Base-by-base conservation (phyloP, 805 yeast genomes). In the Saturnispora besseyi region DNA sequence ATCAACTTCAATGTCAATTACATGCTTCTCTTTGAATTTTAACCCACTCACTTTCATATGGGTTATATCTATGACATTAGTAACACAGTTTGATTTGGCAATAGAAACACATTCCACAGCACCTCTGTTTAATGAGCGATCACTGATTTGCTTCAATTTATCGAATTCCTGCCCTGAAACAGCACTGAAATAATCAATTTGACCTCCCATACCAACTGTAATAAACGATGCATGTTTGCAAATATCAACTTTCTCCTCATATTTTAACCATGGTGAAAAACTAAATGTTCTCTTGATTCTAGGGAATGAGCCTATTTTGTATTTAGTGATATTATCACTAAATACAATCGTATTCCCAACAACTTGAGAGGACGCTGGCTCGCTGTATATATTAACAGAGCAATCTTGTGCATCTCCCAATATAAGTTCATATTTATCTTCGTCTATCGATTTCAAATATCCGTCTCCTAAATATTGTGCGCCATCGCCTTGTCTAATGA, bases 201-300 rank as follows among this genome's bases (percentile, higher is more conserved):
- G 72, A 3, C 77, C 76, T 38, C 66, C 62, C 15, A 72, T 37
- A 1, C 75, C 75, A 49, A 67, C 63, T 11, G 69, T 56, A 15
- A 66, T 42, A 41, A 64, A 59, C 37, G 54, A 18, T 13, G 28
- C 29, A 32, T 40, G 49, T n/a, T 24, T 8, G 9, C 50, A 45
- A 41, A 49, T 31, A 46, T 26, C 41, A 41, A 3, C 49, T 32
- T 51, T 26, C 33, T 50, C 45, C 7, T 24, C 38, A 7, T 43
- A 24, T n/a, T 33, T n/a, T 1, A 51, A n/a, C 53, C 76, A 72
- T 18, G 59, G 49, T 1, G 74, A 68, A 1, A 45, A 43, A 28
- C 68, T 58, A 1, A 55, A 48, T 48, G 71, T 65, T 29, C 46
- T 41, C 3, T 44, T 41, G 1, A 72, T 30, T 50, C 66, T 60